Base-by-base conservation (phyloP, 495 filamentous ascomycete genomes). In the Lasiosphaeria miniovina region DNA sequence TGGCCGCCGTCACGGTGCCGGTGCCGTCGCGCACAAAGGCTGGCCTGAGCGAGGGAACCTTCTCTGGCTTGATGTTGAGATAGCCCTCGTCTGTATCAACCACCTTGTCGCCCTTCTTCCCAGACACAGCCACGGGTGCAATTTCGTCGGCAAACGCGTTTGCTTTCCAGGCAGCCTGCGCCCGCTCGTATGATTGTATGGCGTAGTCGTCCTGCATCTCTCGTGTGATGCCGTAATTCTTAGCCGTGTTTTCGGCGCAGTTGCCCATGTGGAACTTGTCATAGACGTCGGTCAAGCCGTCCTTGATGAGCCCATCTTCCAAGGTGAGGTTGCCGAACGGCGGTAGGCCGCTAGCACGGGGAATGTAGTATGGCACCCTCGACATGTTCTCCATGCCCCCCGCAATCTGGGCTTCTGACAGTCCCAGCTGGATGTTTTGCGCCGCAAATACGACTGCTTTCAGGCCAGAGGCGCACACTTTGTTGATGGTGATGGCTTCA, bases 371-470 rank as follows among this genome's bases (percentile, higher is more conserved):
- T 6, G 94, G 94, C 4, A 96, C 91, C 41, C 88, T 84, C 34
- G 88, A 88, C 94, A 98, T 98, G 75, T 90, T 96, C 78, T 98
- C 94, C 86, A 98, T 95, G 31, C 94, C 94, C 61, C 94, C 94
- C 8, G 93, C 94, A 17, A 97, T 81, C 66, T 94, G 89, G 1
- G 89, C 91, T 62, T 93, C 88, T 12, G 90, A 82, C 6, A 93
- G 77, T 6, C 94, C 94, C 10, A 98, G 82, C 68, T 96, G 90
- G 66, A 98, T 96, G 63, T 94, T 91, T 71, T 95, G 90, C 9
- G 94, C 93, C 4, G 93, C 94, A 58, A 98, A 81, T 0, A 80
- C 85, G 3, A 98, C 91, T 3, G 93, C 88, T 74, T 98, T 98
- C 54, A 98, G 75, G 3, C 94, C 94, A 0, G 93, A 96, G 11